phyloP scores from a whole-genome alignment of 768 basidiomycete species.

The Rhodotorula kratochvilovae region DNA sequence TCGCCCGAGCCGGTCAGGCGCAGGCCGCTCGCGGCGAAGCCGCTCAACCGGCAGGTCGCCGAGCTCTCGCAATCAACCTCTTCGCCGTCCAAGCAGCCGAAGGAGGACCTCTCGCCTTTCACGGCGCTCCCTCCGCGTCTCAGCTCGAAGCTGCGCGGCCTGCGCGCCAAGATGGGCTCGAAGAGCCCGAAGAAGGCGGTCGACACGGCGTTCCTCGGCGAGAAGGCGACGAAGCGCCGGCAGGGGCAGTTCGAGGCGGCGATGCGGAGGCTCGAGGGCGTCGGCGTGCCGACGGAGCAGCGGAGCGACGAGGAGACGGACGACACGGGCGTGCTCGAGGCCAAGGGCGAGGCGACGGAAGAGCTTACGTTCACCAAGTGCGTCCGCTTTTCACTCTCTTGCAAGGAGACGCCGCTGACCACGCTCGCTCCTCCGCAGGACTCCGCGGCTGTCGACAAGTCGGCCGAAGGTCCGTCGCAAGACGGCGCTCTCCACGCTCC shows the following conservation, averaged over 20 bases:
- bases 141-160: slow-evolving; percentile 8
- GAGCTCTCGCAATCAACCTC: slow-evolving; percentile 10
- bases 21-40: slow-evolving; percentile 11
- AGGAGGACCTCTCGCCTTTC: slow-evolving; percentile 27
- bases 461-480: slow-evolving; percentile 17
- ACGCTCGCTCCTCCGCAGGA: neutral
- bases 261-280: slow-evolving; percentile 27
- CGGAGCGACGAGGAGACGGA: slow-evolving; percentile 32
- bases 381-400: neutral
- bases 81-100: neutral
- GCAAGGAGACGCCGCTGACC: neutral
- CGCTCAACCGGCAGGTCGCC: slow-evolving; percentile 10
- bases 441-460: neutral
- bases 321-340: slow-evolving; percentile 32
- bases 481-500: slow-evolving; percentile 3
- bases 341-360: slow-evolving; percentile 21
- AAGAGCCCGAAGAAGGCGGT: slow-evolving; percentile 21
- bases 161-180: neutral
- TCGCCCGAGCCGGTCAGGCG: neutral
- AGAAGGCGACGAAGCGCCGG: slow-evolving; percentile 8
- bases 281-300: slow-evolving; percentile 21
- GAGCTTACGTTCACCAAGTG: slow-evolving; percentile 17
- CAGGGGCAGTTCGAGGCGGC: slow-evolving; percentile 29
- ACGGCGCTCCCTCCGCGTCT: slow-evolving; percentile 33
- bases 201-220: slow-evolving; percentile 21